phyloP scores from a whole-genome alignment of 768 basidiomycete genomes.

The Russula ochroleuca region DNA sequence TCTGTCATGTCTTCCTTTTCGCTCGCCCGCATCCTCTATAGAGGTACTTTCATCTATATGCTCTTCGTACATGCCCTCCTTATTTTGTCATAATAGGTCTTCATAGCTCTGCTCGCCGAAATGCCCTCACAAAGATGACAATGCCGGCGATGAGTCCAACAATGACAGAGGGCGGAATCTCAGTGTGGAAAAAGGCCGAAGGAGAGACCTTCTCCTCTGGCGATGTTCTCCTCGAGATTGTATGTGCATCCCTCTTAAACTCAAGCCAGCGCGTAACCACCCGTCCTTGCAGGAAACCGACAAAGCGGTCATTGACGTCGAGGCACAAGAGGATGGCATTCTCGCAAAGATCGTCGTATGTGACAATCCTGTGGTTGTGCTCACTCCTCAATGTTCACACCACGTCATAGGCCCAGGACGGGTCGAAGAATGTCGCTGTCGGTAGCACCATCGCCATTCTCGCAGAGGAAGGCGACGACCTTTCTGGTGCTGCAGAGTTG shows the following conservation, averaged over 20 bases:
- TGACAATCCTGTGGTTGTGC: constrained; percentile 11
- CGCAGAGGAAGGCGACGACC: constrained; percentile 93
- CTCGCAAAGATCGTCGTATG: constrained; percentile 95
- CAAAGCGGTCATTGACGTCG: constrained; percentile 99
- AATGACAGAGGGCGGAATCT: constrained; percentile 99
- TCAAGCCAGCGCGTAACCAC: constrained; percentile 20
- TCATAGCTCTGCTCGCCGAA: constrained; percentile 72
- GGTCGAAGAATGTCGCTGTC: constrained; percentile 81
- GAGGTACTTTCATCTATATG: constrained; percentile 65
- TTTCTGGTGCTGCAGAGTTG: constrained; percentile 74
- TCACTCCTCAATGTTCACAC: neutral
- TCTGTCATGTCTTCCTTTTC: constrained; percentile 52
- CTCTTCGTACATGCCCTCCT: constrained; percentile 41
- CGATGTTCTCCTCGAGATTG: constrained; percentile 95
- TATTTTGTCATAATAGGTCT: constrained; percentile 49
- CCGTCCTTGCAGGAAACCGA: constrained; percentile 79
- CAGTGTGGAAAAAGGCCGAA: constrained; percentile 95
- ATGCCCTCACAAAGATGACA: constrained; percentile 80
- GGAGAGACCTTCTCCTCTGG: constrained; percentile 86
- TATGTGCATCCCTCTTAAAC: constrained; percentile 39
- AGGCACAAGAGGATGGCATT: constrained; percentile 96
- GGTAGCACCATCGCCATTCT: constrained; percentile 88
- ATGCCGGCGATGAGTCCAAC: constrained; percentile 99
- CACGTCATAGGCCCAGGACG: constrained; percentile 61
- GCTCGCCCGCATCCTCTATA: constrained; percentile 59